phyloP scores from a whole-genome alignment of 148 eudicot genomes.

The Chenopodium suecicum region DNA sequence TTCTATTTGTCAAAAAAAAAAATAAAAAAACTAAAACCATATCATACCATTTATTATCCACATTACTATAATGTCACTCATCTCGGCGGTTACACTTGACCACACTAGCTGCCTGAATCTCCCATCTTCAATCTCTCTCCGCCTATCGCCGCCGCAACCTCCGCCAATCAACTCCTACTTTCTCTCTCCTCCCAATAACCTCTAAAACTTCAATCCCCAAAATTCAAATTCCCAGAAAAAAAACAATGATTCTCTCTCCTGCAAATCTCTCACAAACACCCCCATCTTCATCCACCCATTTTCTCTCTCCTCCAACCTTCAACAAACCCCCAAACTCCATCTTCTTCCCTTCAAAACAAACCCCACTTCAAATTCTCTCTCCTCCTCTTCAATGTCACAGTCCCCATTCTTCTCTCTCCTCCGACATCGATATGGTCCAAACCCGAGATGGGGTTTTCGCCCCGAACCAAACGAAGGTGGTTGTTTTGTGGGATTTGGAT shows the following conservation, averaged over 20 bases:
- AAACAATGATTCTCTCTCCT: slow-evolving; percentile 15
- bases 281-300: background rate
- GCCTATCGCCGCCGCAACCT: background rate
- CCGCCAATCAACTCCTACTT: background rate
- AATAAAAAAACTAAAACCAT: too few species aligned
- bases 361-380: background rate
- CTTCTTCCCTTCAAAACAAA: background rate
- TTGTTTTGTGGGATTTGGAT: slow-evolving; percentile 79
- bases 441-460: slow-evolving; percentile 52
- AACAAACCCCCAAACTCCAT: slow-evolving; percentile 15
- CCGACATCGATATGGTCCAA: slow-evolving; percentile 70
- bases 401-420: background rate
- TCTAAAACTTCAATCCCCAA: background rate
- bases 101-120: too few species aligned
- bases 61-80: too few species aligned
- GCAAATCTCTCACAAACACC: background rate
- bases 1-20: too few species aligned
- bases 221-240: too few species aligned
- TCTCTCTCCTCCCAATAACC: background rate
- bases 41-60: too few species aligned
- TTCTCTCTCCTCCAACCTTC: background rate
- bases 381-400: slow-evolving; percentile 11
- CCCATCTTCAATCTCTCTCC: too few species aligned
- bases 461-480: slow-evolving; percentile 66
- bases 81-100: too few species aligned